Conservation (phyloP, 2,329 filamentous ascomycete genomes). For the Claviceps cyperi region DNA sequence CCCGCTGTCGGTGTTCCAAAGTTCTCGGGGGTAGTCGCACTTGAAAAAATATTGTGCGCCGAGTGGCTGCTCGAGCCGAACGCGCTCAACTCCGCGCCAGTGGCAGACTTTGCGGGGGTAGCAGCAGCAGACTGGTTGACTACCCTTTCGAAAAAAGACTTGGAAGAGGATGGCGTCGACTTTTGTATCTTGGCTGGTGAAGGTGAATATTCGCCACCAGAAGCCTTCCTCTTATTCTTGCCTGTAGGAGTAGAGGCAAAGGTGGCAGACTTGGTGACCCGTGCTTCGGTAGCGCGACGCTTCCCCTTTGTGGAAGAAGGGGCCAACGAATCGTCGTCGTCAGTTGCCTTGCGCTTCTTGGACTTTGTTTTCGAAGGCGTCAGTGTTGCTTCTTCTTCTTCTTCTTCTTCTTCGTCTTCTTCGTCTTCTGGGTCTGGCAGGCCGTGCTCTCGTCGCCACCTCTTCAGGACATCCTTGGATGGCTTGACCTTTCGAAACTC, state of each 20-base stretch:
- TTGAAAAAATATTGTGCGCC: slow-evolving; percentile 29
- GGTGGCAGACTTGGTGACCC: slow-evolving; percentile 19
- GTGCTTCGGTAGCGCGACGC: slow-evolving; percentile 31
- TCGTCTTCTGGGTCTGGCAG: slow-evolving; percentile 37
- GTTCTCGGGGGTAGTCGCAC: slow-evolving; percentile 19
- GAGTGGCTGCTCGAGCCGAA: slow-evolving; percentile 22
- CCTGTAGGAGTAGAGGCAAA: slow-evolving; percentile 9
- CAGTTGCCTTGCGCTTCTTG: slow-evolving; percentile 44
- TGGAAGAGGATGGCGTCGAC: slow-evolving; percentile 37
- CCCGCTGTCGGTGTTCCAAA: slow-evolving; percentile 12
- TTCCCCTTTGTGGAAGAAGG: slow-evolving; percentile 29
- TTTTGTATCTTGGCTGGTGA: slow-evolving; percentile 33
- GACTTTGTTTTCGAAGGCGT: slow-evolving; percentile 18
- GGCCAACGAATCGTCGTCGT: slow-evolving; percentile 29
- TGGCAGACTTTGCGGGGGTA: slow-evolving; percentile 10
- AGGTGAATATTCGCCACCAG: slow-evolving; percentile 29
- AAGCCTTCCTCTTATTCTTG: slow-evolving; percentile 40
- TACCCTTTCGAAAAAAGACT: slow-evolving; percentile 42
- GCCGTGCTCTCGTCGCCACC: slow-evolving; percentile 42
- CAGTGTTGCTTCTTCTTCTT: slow-evolving; percentile 21
- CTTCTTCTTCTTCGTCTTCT: slow-evolving; percentile 24
- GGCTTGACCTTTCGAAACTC: slow-evolving; percentile 49
- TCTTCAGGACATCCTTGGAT: slow-evolving; percentile 40
- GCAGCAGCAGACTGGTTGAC: slow-evolving; percentile 30
- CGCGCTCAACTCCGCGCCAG: slow-evolving; percentile 16